Evolutionary conservation across 306 rosid genomes (phyloP).

Genomic region (Inga oerstediana): DNA sequence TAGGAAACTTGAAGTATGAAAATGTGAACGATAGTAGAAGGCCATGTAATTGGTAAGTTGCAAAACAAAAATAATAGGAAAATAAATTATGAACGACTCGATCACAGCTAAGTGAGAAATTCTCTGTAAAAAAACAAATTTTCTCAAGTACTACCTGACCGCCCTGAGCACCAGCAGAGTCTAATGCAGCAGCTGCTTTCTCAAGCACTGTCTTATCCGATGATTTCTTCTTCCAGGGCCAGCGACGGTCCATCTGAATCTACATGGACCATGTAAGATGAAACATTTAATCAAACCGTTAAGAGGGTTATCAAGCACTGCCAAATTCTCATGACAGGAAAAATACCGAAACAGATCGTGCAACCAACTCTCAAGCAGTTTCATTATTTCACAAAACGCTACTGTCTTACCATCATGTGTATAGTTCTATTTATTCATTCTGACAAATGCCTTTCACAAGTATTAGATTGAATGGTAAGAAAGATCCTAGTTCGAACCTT

Average conservation of each 20-base stretch:
- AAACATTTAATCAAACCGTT: constrained; percentile 20
- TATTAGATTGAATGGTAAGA: not conserved
- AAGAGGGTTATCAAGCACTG: constrained; percentile 10
- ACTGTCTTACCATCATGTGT: not conserved
- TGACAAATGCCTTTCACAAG: not conserved
- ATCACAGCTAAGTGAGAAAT: not conserved
- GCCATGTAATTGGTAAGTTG: not conserved
- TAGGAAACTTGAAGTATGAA: constrained; percentile 12
- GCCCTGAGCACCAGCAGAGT: constrained; percentile 48
- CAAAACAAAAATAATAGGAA: constrained; percentile 9
- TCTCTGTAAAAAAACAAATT: not conserved
- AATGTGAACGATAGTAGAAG: not conserved
- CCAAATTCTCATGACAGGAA: constrained; percentile 9
- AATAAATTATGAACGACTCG: constrained; percentile 12
- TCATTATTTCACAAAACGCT: constrained; percentile 19
- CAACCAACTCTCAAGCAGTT: constrained; percentile 11
- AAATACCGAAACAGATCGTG: constrained; percentile 7
- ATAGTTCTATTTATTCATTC: constrained; percentile 11
- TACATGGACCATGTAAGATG: constrained; percentile 23
- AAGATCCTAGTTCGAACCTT: not conserved
- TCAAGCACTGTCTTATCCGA: constrained; percentile 82
- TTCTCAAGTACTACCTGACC: constrained; percentile 55
- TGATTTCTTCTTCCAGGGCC: constrained; percentile 99
- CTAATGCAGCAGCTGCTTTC: constrained; percentile 70
- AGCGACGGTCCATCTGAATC: constrained; percentile 77